phyloP scores from a whole-genome alignment of 2,329 filamentous ascomycete species.

The Verticillium albo-atrum region DNA sequence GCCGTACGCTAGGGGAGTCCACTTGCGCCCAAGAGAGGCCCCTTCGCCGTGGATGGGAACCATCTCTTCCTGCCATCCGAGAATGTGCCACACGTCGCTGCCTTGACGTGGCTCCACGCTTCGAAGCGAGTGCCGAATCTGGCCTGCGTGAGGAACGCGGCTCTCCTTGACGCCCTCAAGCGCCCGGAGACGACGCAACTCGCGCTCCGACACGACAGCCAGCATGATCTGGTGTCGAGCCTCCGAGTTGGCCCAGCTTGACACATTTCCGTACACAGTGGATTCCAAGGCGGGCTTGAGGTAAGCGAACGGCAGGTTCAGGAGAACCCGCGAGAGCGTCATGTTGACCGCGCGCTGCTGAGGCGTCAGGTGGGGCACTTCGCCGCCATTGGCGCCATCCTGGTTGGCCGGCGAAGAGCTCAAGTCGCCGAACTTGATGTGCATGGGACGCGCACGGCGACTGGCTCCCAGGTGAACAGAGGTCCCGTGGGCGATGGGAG shows the following conservation, averaged over 20 bases:
- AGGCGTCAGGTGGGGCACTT: background rate
- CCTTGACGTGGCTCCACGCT: constrained; percentile 32
- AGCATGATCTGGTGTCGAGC: constrained; percentile 44
- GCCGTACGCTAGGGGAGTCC: constrained; percentile 29
- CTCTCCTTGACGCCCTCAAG: constrained; percentile 37
- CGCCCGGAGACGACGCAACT: constrained; percentile 45
- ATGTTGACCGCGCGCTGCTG: constrained; percentile 28
- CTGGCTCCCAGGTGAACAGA: constrained; percentile 28
- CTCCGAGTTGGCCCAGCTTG: constrained; percentile 45
- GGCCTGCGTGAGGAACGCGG: constrained; percentile 26
- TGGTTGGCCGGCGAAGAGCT: constrained; percentile 11
- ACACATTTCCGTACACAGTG: constrained; percentile 44
- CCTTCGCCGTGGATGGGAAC: constrained; percentile 31
- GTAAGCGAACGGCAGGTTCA: constrained; percentile 65
- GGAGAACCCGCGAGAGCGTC: constrained; percentile 59
- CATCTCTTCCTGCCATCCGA: constrained; percentile 46
- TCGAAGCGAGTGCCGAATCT: constrained; percentile 30
- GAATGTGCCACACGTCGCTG: constrained; percentile 36
- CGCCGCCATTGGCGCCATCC: constrained; percentile 18
- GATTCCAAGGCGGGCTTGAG: constrained; percentile 64
- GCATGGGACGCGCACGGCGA: constrained; percentile 50
- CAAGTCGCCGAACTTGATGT: constrained; percentile 69
- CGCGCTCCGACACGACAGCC: constrained; percentile 51
- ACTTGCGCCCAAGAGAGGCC: constrained; percentile 38
- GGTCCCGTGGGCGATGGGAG: constrained; percentile 31